Base-by-base conservation (phyloP, 2,329 filamentous ascomycete species). In the Penicillium sp. region DNA sequence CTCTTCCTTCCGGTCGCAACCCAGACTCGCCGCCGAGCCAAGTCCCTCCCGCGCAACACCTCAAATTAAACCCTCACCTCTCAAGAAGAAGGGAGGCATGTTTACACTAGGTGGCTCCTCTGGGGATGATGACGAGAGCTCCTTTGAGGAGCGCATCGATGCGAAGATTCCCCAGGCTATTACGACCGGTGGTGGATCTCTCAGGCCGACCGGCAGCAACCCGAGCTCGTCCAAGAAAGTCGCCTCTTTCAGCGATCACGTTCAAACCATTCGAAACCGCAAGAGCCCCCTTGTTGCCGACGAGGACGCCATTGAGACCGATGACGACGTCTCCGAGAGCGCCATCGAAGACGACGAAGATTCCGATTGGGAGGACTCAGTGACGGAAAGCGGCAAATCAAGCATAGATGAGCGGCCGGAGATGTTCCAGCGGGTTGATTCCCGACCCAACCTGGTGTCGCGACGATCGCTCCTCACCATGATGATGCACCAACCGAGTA, bases 351-450 rank as follows among this genome's bases (percentile, higher is more conserved):
- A 87, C 55, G 78, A 81, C 40, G 81, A 82, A 38, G 82, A 86
- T 49, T 82, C 76, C 15, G 78, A 81, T 48, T 81, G 79, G 78
- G 79, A 80, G 59, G 78, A 82, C 58, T 89, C 86, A 0, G 82
- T 88, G 20, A 87, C 88, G 54, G 88, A 95, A 60, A 93, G 87
- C 66, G 87, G 85, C 49, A 87, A 88, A 59, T 88, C 88, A 1
- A 95, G 88, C 66, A 79, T 90, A 44, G 88, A 93, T 54, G 87
- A 93, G 8, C 56, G 55, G 42, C 53, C 84, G 82, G 80, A 82
- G 18, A 78, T 89, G 61, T 98, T 98, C 79, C 84, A 91, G 69
- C 87, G 93, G 7, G 90, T 97, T 42, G 89, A 95, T 68, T 96
- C 91, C 35, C 84, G 84, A 68, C 83, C 85, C 6, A 89, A 95